A percentile compares a stretch with the other conserved stretches of the same genome.
These are phyloP conservation scores for Crotalaria pallida DNA, from an alignment of 306 rosid species.

Conservation along the genomic window DNA sequence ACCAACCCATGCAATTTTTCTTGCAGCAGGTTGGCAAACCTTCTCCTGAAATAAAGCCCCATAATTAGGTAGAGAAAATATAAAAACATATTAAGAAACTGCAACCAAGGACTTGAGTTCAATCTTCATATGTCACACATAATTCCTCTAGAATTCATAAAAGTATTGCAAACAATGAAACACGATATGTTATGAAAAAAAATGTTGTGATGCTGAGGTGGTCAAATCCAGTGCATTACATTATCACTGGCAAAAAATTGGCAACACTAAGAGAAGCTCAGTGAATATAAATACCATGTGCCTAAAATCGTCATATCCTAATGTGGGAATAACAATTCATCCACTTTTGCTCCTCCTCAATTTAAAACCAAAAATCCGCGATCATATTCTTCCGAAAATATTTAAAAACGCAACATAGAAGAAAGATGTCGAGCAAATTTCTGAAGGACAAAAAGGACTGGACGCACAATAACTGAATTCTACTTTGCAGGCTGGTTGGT, in stretches of 20 bases:
- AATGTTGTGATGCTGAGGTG: neutral
- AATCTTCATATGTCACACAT: neutral
- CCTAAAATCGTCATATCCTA: neutral
- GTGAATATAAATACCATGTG: conserved; percentile 1
- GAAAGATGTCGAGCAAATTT: conserved; percentile 9
- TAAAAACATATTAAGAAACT: neutral
- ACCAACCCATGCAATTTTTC: conserved; percentile 66
- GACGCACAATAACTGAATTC: conserved; percentile 30
- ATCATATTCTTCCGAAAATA: neutral
- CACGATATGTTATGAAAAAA: neutral
- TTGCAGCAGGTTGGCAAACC: conserved; percentile 21
- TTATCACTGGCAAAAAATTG: neutral
- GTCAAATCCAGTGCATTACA: neutral
- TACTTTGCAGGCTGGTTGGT: conserved; percentile 62
- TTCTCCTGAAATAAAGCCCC: conserved; percentile 31
- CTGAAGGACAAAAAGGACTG: conserved; percentile 35
- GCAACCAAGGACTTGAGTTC: neutral
- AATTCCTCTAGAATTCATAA: neutral
- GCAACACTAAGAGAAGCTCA: conserved; percentile 12
- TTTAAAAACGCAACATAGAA: neutral
- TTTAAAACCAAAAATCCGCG: conserved; percentile 2
- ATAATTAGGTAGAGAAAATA: conserved; percentile 2
- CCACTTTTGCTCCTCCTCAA: conserved; percentile 4
- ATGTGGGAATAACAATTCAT: neutral
- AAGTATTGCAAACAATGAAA: neutral